These are phyloP conservation scores for Globisporangium carolinianum DNA, from an alignment of 352 stramenopile species.

Conservation along the genomic window DNA sequence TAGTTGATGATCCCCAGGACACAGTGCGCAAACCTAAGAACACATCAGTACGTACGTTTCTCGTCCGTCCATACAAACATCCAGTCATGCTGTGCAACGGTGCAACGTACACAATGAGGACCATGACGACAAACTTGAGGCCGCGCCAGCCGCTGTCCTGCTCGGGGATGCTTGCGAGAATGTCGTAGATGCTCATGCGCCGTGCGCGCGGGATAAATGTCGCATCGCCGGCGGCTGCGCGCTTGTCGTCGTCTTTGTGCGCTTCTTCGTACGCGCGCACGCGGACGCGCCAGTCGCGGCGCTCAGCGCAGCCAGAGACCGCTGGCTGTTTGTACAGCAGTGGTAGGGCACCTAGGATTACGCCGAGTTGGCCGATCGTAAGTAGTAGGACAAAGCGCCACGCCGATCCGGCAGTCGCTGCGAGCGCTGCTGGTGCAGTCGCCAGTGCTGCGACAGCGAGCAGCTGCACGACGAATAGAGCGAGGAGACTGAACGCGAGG, in stretches of 20 bases:
- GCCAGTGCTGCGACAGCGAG: constrained; percentile 18
- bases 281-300: constrained; percentile 30
- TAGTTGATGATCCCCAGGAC: constrained; percentile 80
- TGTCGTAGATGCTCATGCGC: too few relatives aligned
- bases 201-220: too few relatives aligned
- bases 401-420: constrained; percentile 20
- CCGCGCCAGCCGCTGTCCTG: constrained; percentile 45
- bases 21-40: constrained; percentile 48
- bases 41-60: neutral
- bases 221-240: too few relatives aligned
- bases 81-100: neutral
- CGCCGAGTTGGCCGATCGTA: too few relatives aligned
- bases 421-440: constrained; percentile 11
- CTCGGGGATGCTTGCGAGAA: constrained; percentile 4
- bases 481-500: constrained; percentile 38
- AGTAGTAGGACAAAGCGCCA: constrained; percentile 18
- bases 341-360: constrained; percentile 17
- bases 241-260: constrained; percentile 16
- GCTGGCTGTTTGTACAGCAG: constrained; percentile 18
- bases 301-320: constrained; percentile 36
- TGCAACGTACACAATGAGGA: constrained; percentile 41
- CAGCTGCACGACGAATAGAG: constrained; percentile 31
- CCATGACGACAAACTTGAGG: constrained; percentile 52
- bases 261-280: constrained; percentile 28
- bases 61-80: neutral